Conservation (phyloP, 2,329 filamentous ascomycete genomes). For the Clarireedia paspali region DNA sequence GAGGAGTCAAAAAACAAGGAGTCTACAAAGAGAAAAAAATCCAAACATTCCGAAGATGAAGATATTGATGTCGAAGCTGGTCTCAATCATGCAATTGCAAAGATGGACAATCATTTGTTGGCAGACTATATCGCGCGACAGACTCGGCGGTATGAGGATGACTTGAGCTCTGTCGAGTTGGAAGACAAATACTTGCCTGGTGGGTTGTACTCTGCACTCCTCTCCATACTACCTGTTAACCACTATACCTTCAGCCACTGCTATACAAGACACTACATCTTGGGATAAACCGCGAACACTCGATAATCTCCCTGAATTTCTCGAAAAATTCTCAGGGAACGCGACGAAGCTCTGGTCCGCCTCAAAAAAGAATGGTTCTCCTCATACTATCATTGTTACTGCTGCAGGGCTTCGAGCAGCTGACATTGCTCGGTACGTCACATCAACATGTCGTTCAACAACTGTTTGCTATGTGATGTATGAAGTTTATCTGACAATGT, state of each 20-base stretch:
- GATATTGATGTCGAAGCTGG: conserved; percentile 61
- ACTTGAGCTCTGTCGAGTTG: conserved; percentile 76
- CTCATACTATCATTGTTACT: conserved; percentile 85
- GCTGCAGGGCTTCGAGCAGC: conserved; percentile 79
- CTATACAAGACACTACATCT: conserved; percentile 71
- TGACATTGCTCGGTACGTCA: conserved; percentile 62
- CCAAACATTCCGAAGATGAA: conserved; percentile 44
- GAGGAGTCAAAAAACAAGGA: not conserved
- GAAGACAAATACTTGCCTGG: conserved; percentile 75
- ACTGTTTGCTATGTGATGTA: not conserved
- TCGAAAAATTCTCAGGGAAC: conserved; percentile 58
- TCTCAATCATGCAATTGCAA: conserved; percentile 71
- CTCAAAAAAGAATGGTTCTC: conserved; percentile 60
- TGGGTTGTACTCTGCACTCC: conserved; percentile 32
- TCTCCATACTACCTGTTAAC: not conserved
- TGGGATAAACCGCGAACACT: conserved; percentile 61
- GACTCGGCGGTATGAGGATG: conserved; percentile 67
- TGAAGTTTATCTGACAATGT: conserved; percentile 9
- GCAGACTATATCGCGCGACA: conserved; percentile 81
- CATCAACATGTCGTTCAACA: not conserved
- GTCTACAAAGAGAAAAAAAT: conserved; percentile 41
- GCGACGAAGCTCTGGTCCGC: conserved; percentile 51
- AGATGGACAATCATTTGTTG: conserved; percentile 75
- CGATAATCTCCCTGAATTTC: conserved; percentile 68
- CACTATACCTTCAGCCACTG: conserved; percentile 40